Evolutionary conservation across 75 land plant genomes (phyloP), one percentile per base, ranked within the genome.

Genomic region (Cunninghamia lanceolata): DNA sequence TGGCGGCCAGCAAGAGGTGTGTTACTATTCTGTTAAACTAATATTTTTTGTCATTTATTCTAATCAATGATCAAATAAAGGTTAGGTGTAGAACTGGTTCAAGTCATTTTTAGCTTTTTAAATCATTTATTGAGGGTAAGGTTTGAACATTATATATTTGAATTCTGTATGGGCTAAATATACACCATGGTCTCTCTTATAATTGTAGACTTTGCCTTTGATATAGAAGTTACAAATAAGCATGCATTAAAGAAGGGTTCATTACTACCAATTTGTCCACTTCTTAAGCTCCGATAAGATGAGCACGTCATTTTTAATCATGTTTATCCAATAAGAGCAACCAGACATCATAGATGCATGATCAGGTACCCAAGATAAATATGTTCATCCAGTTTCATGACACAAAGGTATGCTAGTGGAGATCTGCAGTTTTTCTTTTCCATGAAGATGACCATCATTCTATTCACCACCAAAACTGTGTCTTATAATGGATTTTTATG

Each of bases 1-100:
- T 85, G 92, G 93, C 42, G 99, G 99, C 25, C 99, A 98, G 87
- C 99, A 98, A 76, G 99, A 98, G 99, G 99, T 98, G 83, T 78
- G 47, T 3, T 85, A 39, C 35, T 47, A 35, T 68, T 50, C 16
- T 40, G 34, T 56, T 32, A 46, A 34, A 78, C 47, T 25, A 39
- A 30, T 84, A 38, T 74, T 21, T 32, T 21, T 70, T 39, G 25
- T 59, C n/a, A 36, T 35, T 35, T 28, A 19, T 85, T 35, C n/a
- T 21, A 36, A 14, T 71, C 32, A 30, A 15, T 17, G 19, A 74
- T 15, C n/a, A 85, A 38, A 38, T 75, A 30, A 40, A 19, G 11
- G 11, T 45, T 40, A 36, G 81, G 34, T 85, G 42, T 38, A 30
- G 25, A 25, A 8, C 28, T 84, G 50, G 14, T n/a, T 80, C 46